These are phyloP conservation scores for Chlorella sp. DNA, from an alignment of 139 green algal genomes.

Conservation along the genomic window DNA sequence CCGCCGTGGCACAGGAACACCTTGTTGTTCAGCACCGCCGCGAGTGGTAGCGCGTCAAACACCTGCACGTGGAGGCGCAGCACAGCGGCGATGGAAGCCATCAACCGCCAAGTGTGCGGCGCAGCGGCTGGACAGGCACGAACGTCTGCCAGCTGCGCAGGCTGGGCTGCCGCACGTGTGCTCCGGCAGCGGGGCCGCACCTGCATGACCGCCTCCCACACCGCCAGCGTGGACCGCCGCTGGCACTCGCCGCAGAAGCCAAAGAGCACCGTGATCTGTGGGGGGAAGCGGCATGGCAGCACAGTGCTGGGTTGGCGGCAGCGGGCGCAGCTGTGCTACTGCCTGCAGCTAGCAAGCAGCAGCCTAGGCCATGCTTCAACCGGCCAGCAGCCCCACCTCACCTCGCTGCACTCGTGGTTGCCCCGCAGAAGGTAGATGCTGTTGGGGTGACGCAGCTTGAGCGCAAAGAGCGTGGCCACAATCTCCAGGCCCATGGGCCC, in stretches of 20 bases:
- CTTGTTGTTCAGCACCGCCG: conserved; percentile 63
- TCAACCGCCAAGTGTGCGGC: background rate
- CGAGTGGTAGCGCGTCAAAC: conserved; percentile 76
- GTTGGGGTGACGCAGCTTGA: conserved; percentile 32
- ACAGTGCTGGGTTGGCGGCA: background rate
- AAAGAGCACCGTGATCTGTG: conserved; percentile 26
- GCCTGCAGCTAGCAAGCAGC: background rate
- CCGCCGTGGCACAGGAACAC: conserved; percentile 86
- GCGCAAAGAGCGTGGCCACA: conserved; percentile 68
- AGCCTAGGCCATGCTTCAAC: background rate
- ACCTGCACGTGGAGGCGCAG: conserved; percentile 24
- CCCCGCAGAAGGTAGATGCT: conserved; percentile 63
- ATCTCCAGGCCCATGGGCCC: conserved; percentile 72
- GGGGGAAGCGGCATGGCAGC: background rate
- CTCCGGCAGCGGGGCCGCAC: no score
- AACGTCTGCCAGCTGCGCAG: no score
- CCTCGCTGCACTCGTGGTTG: conserved; percentile 75
- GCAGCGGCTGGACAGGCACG: background rate
- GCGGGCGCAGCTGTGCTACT: background rate
- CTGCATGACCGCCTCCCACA: conserved; percentile 41
- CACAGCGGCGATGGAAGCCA: background rate
- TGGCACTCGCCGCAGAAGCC: conserved; percentile 43
- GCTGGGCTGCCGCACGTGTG: no score
- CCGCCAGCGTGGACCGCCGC: conserved; percentile 31
- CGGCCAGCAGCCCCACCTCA: background rate